phyloP scores from a whole-genome alignment of 2,329 filamentous ascomycete genomes.

The Alternaria alternata region DNA sequence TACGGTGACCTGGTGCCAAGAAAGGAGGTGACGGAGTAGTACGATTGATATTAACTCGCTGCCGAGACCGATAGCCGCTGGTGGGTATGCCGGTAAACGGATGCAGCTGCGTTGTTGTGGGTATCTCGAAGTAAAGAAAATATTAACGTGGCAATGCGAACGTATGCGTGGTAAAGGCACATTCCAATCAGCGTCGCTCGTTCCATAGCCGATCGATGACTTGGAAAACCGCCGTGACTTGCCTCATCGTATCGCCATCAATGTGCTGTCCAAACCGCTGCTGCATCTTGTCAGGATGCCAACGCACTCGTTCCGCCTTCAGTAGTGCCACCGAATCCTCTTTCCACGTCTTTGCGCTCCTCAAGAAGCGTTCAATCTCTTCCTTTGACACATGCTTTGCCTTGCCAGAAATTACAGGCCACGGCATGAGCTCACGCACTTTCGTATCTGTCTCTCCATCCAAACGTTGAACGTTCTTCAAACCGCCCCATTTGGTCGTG shows the following conservation, averaged over 20 bases:
- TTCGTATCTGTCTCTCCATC: constrained; percentile 24
- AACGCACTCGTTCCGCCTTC: constrained; percentile 86
- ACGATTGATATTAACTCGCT: constrained; percentile 7
- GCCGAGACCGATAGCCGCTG: not conserved
- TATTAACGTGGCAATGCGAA: not conserved
- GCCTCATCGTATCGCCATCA: constrained; percentile 74
- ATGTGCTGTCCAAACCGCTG: constrained; percentile 80
- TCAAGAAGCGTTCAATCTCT: constrained; percentile 74
- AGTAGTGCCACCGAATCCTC: constrained; percentile 62
- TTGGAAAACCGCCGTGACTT: constrained; percentile 91
- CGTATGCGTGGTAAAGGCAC: not conserved
- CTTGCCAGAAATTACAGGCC: constrained; percentile 74
- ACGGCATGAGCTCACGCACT: constrained; percentile 62
- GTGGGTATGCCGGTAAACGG: not conserved
- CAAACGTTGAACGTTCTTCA: constrained; percentile 42
- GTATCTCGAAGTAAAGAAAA: not conserved
- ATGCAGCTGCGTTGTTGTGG: not conserved
- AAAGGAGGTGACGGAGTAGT: not conserved
- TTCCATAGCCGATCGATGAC: constrained; percentile 84
- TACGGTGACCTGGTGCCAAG: constrained; percentile 9
- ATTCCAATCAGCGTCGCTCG: constrained; percentile 52
- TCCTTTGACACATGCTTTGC: constrained; percentile 65
- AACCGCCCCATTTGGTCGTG: constrained; percentile 66
- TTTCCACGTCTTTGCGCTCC: constrained; percentile 57
- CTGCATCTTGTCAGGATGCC: constrained; percentile 98